phyloP scores from a whole-genome alignment of 2,329 filamentous ascomycete species.

The Talaromyces rugulosus region DNA sequence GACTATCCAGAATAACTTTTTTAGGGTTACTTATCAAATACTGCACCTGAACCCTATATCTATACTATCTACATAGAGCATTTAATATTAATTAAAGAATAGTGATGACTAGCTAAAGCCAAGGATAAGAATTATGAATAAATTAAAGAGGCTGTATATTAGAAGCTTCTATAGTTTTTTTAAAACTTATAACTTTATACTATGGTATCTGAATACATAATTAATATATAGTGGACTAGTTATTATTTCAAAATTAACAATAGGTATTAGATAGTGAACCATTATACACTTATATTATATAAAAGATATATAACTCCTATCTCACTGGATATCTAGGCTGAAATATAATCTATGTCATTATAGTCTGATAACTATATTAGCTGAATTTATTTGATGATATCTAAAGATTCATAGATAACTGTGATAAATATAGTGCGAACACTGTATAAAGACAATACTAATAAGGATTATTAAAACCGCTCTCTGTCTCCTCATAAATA shows the following conservation, averaged over 20 bases:
- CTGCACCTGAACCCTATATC: too few species aligned
- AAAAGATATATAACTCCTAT: not conserved
- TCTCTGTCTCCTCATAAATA: not conserved
- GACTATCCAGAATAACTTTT: too few species aligned
- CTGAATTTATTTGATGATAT: not conserved
- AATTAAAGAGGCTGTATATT: not conserved
- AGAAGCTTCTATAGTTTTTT: not conserved
- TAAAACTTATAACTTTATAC: not conserved
- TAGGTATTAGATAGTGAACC: not conserved
- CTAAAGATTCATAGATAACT: not conserved
- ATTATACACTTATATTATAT: not conserved
- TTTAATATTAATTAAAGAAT: too few species aligned
- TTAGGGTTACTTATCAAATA: too few species aligned
- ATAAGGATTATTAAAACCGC: not conserved
- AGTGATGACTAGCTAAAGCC: too few species aligned
- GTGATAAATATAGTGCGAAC: not conserved
- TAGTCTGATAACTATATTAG: not conserved
- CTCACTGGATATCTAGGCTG: not conserved
- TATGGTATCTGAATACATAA: not conserved
- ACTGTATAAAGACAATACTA: not conserved
- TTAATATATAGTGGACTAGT: not conserved
- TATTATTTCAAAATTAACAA: not conserved
- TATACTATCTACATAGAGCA: too few species aligned
- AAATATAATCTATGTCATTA: not conserved
- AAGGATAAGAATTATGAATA: not conserved